Evolutionary conservation across 228 moss, liverwort and hornwort species (phyloP).

Genomic region (Sphagnum fallax): DNA sequence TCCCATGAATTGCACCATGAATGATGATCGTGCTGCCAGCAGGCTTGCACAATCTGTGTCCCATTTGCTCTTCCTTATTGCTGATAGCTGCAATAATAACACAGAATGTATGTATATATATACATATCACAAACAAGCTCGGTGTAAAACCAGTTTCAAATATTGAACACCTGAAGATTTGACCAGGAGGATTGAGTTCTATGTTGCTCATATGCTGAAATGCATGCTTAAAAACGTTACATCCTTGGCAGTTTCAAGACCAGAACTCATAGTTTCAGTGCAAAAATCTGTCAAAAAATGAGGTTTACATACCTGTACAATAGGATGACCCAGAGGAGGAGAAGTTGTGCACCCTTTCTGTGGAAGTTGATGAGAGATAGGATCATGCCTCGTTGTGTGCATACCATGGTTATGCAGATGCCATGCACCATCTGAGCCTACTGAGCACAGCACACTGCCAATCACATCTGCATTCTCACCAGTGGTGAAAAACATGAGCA

Average conservation of each 20-base stretch:
- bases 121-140: neutral
- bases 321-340: conserved; percentile 43
- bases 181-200: too few species aligned
- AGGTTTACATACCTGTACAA: conserved; percentile 51
- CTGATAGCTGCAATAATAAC: conserved; percentile 59
- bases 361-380: conserved; percentile 10
- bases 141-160: neutral
- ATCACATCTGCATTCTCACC: conserved; percentile 44
- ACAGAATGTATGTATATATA: conserved; percentile 7
- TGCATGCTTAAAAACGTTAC: neutral
- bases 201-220: neutral
- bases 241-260: neutral
- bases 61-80: conserved; percentile 49
- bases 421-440: conserved; percentile 29
- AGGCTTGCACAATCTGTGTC: conserved; percentile 34
- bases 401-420: conserved; percentile 7
- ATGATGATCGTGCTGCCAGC: conserved; percentile 68
- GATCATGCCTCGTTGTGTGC: neutral
- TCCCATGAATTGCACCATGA: conserved; percentile 52
- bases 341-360: conserved; percentile 42
- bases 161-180: neutral
- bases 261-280: neutral
- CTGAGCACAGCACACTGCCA: conserved; percentile 54
- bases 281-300: neutral
- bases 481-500: conserved; percentile 58